Evolutionary conservation across 345 rosid genomes (phyloP), one percentile per base, ranked within the genome.

Genomic region (Syzygium aromaticum): DNA sequence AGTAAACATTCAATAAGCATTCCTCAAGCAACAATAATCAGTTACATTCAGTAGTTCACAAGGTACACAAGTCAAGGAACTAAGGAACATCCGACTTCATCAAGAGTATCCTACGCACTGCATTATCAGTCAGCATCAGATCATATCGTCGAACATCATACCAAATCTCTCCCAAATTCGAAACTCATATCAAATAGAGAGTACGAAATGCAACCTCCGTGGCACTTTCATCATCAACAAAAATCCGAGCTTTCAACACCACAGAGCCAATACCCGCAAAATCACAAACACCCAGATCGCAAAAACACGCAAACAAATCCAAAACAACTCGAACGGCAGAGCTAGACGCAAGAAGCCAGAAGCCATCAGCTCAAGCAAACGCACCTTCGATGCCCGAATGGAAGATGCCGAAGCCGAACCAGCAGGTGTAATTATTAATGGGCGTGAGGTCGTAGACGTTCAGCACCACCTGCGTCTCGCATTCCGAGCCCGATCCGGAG

Each of bases 301-400:
- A 19, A 84, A 87, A 63, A 8, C 19, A 53, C 52, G 54, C 43
- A 11, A 53, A 11, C 9, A 30, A 84, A 63, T 51, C 46, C 49
- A 53, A 77, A 3, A 49, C 57, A n/a, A 53, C 3, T 64, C 84
- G 77, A 40, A 59, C 84, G 3, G 8, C 46, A 23, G 78, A 54
- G 9, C 49, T 3, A 43, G 46, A 43, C 46, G 46, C 1, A 23
- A 25, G 11, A 84, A 33, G 15, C 11, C 52, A 21, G 19, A 23
- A 33, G 15, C 11, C 52, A 21, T n/a, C 30, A 38, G n/a, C 51
- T 78, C 73, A 63, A 25, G 83, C 49, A 57, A 33, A 13, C 10
- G 46, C 57, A 96, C 99, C 98, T 95, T 96, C 96, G 90, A 97
- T 92, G 88, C 98, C 99, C 21, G 99, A 95, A 91, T 96, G 99